These are phyloP conservation scores for Aspergillus sp. DNA, from an alignment of 2,329 filamentous ascomycete species.

Conservation along the genomic window DNA sequence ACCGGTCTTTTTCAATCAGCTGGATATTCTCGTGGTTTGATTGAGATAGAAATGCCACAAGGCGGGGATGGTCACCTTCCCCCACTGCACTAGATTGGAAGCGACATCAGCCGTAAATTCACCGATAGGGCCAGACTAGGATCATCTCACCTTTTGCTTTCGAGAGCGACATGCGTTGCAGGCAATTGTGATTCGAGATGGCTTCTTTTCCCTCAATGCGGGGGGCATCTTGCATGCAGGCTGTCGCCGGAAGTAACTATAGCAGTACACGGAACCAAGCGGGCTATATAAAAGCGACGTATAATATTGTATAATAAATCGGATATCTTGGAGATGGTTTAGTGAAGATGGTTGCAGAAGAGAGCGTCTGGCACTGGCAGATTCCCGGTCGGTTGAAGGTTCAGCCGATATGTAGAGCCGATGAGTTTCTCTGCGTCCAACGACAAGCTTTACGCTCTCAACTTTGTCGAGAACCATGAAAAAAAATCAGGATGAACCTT, in stretches of 20 bases:
- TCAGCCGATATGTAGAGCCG: constrained; percentile 4
- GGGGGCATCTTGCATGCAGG: constrained; percentile 6
- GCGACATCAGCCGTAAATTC: background rate
- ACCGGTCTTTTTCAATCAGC: constrained; percentile 21
- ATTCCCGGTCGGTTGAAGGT: constrained; percentile 8
- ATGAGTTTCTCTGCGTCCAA: too few relatives aligned
- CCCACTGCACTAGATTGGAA: constrained; percentile 31
- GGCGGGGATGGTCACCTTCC: constrained; percentile 25
- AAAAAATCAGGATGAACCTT: too few relatives aligned
- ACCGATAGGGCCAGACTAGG: background rate
- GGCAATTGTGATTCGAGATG: constrained; percentile 34
- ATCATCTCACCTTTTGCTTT: constrained; percentile 36
- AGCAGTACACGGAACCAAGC: too few relatives aligned
- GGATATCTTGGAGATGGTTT: background rate
- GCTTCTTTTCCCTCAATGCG: constrained; percentile 17
- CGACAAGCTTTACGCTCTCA: too few relatives aligned
- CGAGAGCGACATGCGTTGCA: constrained; percentile 38
- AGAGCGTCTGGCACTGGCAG: constrained; percentile 2
- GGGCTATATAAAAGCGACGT: too few relatives aligned
- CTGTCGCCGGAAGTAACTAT: background rate
- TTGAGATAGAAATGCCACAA: too few relatives aligned
- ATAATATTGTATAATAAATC: background rate
- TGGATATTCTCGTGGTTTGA: background rate
- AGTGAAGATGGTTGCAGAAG: background rate
- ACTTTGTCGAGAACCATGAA: too few relatives aligned